phyloP scores from a whole-genome alignment of 129 eudicot species.

The Centaurea solstitialis region DNA sequence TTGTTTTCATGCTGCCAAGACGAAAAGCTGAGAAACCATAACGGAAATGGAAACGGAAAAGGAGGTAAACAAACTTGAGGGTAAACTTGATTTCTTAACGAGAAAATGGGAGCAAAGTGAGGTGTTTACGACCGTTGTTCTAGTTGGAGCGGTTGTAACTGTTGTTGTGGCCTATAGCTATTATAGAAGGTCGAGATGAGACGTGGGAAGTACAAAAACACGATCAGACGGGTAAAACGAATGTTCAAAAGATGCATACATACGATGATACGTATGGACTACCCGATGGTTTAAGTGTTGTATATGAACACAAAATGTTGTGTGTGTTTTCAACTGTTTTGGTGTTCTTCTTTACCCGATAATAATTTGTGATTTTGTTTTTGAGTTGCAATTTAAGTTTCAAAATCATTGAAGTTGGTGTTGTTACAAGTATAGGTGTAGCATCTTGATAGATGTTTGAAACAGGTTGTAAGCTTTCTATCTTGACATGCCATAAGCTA shows the following conservation, averaged over 20 bases:
- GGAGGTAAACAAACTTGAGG: constrained; percentile 24
- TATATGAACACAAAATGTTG: background rate
- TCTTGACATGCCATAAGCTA: too few relatives aligned
- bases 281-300: background rate
- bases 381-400: too few relatives aligned
- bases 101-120: constrained; percentile 66
- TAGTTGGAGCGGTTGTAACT: constrained; percentile 71
- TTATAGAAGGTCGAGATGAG: constrained; percentile 61
- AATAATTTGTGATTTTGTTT: too few relatives aligned
- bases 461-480: too few relatives aligned
- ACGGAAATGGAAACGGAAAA: constrained; percentile 24
- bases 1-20: constrained; percentile 86
- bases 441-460: too few relatives aligned
- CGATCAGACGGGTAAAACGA: background rate
- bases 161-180: constrained; percentile 66
- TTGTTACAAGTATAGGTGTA: too few relatives aligned
- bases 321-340: background rate
- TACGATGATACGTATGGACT: background rate
- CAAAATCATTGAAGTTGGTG: too few relatives aligned
- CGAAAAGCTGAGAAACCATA: constrained; percentile 39
- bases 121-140: constrained; percentile 58
- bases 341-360: too few relatives aligned
- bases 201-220: background rate
- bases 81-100: constrained; percentile 31
- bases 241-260: background rate